Conservation (phyloP, 2,329 filamentous ascomycete genomes). For the Lachnellula occidentalis region DNA sequence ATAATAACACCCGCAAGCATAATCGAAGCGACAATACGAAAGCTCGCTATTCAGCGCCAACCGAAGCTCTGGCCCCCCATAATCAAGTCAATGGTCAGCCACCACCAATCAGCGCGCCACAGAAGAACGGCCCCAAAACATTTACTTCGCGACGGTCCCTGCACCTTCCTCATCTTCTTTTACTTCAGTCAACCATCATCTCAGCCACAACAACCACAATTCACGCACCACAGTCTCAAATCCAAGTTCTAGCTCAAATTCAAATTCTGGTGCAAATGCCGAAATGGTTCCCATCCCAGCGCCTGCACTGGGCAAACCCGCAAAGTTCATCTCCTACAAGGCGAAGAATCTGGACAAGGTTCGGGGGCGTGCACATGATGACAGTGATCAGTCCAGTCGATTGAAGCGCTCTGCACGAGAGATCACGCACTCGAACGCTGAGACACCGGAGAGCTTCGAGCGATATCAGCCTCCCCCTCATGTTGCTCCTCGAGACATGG, state of each 20-base stretch:
- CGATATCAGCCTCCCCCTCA: slow-evolving; percentile 16
- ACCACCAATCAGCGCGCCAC: slow-evolving; percentile 22
- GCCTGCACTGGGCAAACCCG: not conserved
- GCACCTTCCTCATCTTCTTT: slow-evolving; percentile 10
- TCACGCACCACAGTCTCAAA: slow-evolving; percentile 1
- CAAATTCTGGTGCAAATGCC: not conserved
- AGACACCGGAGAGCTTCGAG: slow-evolving; percentile 24
- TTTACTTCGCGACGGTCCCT: slow-evolving; percentile 23
- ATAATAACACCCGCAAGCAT: not conserved
- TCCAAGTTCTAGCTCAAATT: not conserved
- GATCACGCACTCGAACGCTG: slow-evolving; percentile 17
- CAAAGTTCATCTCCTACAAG: slow-evolving; percentile 13
- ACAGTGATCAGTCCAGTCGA: slow-evolving; percentile 16
- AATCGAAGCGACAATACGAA: slow-evolving; percentile 7
- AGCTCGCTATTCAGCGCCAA: slow-evolving; percentile 22
- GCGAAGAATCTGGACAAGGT: slow-evolving; percentile 15
- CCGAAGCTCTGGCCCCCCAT: slow-evolving; percentile 23
- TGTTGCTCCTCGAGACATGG: slow-evolving; percentile 6
- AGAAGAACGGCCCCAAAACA: slow-evolving; percentile 23
- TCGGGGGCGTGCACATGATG: slow-evolving; percentile 12
- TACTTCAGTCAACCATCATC: not conserved
- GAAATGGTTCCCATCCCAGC: slow-evolving; percentile 12
- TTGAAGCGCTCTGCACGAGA: slow-evolving; percentile 27
- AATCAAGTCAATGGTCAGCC: slow-evolving; percentile 16
- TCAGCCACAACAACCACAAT: slow-evolving; percentile 3